Base-by-base conservation (phyloP, 2,329 filamentous ascomycete genomes). In the Geosmithia putterillii region DNA sequence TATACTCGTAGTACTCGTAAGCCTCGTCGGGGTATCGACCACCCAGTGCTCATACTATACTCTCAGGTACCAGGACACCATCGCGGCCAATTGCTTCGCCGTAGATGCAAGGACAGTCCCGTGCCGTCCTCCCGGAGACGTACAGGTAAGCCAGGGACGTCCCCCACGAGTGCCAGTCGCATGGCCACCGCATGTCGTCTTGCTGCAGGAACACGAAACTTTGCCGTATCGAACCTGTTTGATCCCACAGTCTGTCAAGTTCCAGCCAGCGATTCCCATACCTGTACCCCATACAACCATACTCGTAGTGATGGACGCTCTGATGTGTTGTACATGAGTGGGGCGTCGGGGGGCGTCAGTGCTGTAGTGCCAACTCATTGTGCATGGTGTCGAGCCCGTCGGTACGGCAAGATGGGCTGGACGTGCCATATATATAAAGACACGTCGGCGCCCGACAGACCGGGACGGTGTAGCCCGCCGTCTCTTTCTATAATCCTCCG, bases 261-360 rank as follows among this genome's bases (percentile, higher is more conserved):
- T 32, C 28, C 28, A 32, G 28, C 5, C 28, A 34, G 28, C 28
- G 9, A 34, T 34, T 9, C n/a, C n/a, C n/a, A n/a, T n/a, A n/a
- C n/a, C n/a, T n/a, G n/a, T n/a, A n/a, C n/a, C n/a, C n/a, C 10
- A 21, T 40, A n/a, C 38, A 40, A 21, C 20, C 10, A 32, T 32
- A 4, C 28, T 14, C 28, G 28, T 32, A 32, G 28, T 32, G 28
- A 32, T 32, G 21, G 35, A 44, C 28, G 28, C 5, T 45, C n/a
- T 47, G 47, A 53, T 42, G 49, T 52, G 49, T 50, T 51, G 50
- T 49, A 51, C 48, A 46, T 50, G 47, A 51, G 51, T 53, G 54
- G 53, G 50, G 46, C 45, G 8, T 25, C 15, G 25, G 19, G 54
- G 53, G 50, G 46, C 45, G 8, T 25, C 15, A 22, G 19, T 42